Base-by-base conservation (phyloP, 345 rosid species). In the Trapa incisa region DNA sequence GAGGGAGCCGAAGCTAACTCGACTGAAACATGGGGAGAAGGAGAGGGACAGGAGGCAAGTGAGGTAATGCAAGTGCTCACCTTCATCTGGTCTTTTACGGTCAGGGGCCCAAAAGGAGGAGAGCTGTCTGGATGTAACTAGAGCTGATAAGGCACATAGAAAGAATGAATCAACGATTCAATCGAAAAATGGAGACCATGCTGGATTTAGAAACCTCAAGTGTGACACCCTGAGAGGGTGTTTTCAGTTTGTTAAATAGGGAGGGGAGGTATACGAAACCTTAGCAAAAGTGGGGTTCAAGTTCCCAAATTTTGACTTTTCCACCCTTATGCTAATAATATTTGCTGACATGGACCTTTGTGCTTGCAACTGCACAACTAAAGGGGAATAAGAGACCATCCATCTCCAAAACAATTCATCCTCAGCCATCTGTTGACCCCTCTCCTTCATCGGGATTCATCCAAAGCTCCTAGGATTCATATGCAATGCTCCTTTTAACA, bases 291-390 rank as follows among this genome's bases (percentile, higher is more conserved):
- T 45, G 48, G 48, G 48, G 84, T 80, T 75, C 79, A 84, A 84
- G 84, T 84, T 84, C 84, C 85, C 75, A 78, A n/a, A 76, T 74
- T 48, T 43, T 7, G 70, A 74, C 78, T 68, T 74, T 78, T 58
- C 73, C 37, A 8, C n/a, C 37, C 47, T 41, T 3, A 4, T 1
- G 43, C 43, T 41, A 41, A 4, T 41, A 41, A 8, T 41, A 41
- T 41, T 39, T 41, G 43, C 43, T 41, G 45, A 42, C 45, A 42
- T 42, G 45, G 45, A 42, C 29, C 8, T 42, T 42, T 42, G 45
- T 42, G 45, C 8, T 42, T 42, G 45, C 8, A 42, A 42, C n/a
- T n/a, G n/a, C n/a, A n/a, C n/a, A n/a, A n/a, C 45, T 8, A 42
- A 42, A 42, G 45, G 29, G 29, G 29, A 22, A 22, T 22, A 22